Percentiles rank a stretch among this genome's conserved stretches.
Conservation (phyloP, 148 eudicot genomes). For the Pouteria glomerata region DNA sequence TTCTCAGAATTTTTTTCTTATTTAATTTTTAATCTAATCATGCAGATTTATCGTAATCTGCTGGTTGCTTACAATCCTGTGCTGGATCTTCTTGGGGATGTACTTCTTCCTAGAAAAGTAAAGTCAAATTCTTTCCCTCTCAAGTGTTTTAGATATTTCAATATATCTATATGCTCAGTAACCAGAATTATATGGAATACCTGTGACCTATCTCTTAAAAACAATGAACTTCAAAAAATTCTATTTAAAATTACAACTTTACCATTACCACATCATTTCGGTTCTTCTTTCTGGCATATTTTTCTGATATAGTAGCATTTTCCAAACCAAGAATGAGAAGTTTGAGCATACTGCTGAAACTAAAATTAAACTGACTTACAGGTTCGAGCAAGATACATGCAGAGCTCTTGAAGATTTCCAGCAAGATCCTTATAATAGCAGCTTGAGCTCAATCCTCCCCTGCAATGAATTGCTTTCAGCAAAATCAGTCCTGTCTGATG, state of each 20-base stretch:
- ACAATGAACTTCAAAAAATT: too few relatives aligned
- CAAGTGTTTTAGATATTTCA: neutral
- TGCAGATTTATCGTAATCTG: constrained; percentile 47
- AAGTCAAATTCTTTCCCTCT: neutral
- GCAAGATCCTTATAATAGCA: constrained; percentile 59
- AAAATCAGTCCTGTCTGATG: constrained; percentile 37
- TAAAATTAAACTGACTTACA: constrained; percentile 18
- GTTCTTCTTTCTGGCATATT: too few relatives aligned
- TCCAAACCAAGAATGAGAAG: neutral
- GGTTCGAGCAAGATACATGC: constrained; percentile 65
- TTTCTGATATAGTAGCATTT: too few relatives aligned
- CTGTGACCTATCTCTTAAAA: too few relatives aligned
- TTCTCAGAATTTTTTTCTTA: neutral
- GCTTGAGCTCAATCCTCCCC: constrained; percentile 73
- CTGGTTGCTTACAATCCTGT: constrained; percentile 51
- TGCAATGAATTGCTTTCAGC: constrained; percentile 62
- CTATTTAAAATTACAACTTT: too few relatives aligned
- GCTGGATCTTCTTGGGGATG: constrained; percentile 64
- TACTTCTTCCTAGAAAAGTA: constrained; percentile 65
- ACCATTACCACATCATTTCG: too few relatives aligned
- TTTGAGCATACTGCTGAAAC: neutral
- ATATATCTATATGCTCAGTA: neutral
- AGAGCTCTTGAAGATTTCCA: constrained; percentile 59
- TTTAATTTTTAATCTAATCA: neutral
- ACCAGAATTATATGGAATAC: too few relatives aligned